Base-by-base conservation (phyloP, 2,329 filamentous ascomycete genomes). In the Sporothrix variecibatus region DNA sequence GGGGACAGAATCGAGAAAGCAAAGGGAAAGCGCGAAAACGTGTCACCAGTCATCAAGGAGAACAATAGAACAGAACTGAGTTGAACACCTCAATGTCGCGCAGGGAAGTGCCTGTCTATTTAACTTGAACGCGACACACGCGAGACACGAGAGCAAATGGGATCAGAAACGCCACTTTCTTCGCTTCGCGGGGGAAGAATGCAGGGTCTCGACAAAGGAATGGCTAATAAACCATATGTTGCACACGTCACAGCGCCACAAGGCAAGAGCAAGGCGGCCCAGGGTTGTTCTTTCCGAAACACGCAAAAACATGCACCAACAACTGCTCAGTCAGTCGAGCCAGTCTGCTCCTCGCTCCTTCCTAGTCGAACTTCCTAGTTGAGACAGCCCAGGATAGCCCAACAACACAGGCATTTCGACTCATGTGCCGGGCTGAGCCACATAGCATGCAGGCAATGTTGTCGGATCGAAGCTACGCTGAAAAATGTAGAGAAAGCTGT, bases 251-350 rank as follows among this genome's bases (percentile, higher is more conserved):
- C 51, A 51, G 62, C 34, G 49, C n/a, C 49, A 31, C n/a, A 40
- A 46, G n/a, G 31, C 26, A 56, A 28, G 31, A 15, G 46, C 40
- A 26, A 43, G 26, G 51, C 49, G 9, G 64, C 3, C 40, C 4
- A 70, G 49, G 67, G 67, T 70, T 56, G 67, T 34, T 40, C 49
- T 70, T 70, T 70, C 67, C 67, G 67, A 70, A 70, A 70, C 67
- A 70, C 67, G 46, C 67, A 56, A 49, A 49, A 51, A 26, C 38
- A 67, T 67, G 62, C 62, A 46, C 38, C 31, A 67, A 28, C 62
- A 56, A 46, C 11, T 3, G 6, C 43, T 46, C 43, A 49, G n/a
- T 7, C 51, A 56, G 51, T 12, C 51, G n/a, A 53, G 49, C 17
- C 31, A 23, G 26, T 34, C 34, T 34, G 40, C 40, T 12, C 38